A percentile compares a stretch with the other conserved stretches of the same genome.
These are phyloP conservation scores for Zoysia japonica DNA, from an alignment of 176 grass and related monocot genomes.

Conservation along the genomic window DNA sequence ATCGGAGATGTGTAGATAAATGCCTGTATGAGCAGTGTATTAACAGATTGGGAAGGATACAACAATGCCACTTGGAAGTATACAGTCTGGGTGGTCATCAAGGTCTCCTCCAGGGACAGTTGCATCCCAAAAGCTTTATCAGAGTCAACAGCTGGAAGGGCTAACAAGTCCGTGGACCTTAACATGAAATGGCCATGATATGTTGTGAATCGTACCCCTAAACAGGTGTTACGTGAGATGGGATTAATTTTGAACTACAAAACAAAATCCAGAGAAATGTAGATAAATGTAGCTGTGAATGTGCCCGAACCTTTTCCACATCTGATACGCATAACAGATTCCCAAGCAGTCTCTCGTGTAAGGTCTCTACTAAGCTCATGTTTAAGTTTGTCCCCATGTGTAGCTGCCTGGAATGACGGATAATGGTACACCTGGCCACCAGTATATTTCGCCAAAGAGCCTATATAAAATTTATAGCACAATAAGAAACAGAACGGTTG, in stretches of 20 bases:
- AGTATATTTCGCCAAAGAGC: conserved; percentile 88
- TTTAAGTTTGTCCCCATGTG: conserved; percentile 76
- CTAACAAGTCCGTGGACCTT: conserved; percentile 91
- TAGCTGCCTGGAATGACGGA: conserved; percentile 67
- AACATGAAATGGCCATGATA: conserved; percentile 99
- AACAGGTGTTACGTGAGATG: conserved; percentile 35
- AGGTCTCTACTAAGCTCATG: conserved; percentile 86
- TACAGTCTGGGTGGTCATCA: conserved; percentile 87
- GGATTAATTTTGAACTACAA: conserved; percentile 19
- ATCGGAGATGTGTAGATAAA: background rate
- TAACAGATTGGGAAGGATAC: conserved; percentile 68
- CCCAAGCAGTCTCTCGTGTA: conserved; percentile 92
- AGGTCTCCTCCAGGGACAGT: conserved; percentile 77
- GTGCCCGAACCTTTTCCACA: conserved; percentile 82
- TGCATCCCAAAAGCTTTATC: conserved; percentile 98
- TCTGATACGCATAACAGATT: conserved; percentile 98
- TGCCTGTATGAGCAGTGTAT: conserved; percentile 3
- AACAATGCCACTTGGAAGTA: conserved; percentile 96
- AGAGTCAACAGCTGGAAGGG: conserved; percentile 94
- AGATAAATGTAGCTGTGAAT: conserved; percentile 24
- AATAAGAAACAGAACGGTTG: conserved; percentile 18
- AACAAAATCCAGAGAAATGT: conserved; percentile 16
- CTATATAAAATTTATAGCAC: conserved; percentile 46
- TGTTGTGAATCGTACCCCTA: conserved; percentile 86
- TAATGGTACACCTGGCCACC: conserved; percentile 96